Percentiles rank a stretch among this genome's conserved stretches.
These are phyloP conservation scores for Triticum monococcum DNA, from an alignment of 176 grass and related monocot genomes.

Conservation along the genomic window DNA sequence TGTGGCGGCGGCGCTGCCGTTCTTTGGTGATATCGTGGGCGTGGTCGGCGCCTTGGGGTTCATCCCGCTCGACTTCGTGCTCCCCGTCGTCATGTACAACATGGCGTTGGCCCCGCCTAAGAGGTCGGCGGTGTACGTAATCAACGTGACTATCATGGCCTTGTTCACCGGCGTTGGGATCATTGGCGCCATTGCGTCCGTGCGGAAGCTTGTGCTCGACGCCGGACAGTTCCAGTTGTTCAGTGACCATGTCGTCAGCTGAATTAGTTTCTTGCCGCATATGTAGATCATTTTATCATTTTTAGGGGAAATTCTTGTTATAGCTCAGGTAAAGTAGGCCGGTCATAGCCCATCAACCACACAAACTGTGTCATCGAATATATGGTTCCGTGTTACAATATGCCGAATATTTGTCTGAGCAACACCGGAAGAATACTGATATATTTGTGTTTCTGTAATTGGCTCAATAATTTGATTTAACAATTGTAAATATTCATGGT, in stretches of 20 bases:
- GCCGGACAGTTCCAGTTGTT: conserved; percentile 77
- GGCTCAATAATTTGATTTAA: too few relatives aligned
- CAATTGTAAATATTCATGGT: too few relatives aligned
- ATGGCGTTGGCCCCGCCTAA: conserved; percentile 54
- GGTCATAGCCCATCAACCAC: too few relatives aligned
- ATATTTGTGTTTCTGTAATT: too few relatives aligned
- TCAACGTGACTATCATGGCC: conserved; percentile 60
- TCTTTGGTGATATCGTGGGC: conserved; percentile 81
- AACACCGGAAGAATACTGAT: too few relatives aligned
- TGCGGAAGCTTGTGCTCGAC: conserved; percentile 73
- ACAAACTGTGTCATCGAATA: too few relatives aligned
- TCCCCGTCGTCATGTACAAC: conserved; percentile 87
- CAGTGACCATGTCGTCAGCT: conserved; percentile 55
- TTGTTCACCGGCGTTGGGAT: conserved; percentile 61
- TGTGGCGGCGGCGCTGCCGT: conserved; percentile 76
- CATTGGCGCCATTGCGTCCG: conserved; percentile 65
- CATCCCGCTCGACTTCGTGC: conserved; percentile 84
- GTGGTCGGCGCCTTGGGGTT: conserved; percentile 76
- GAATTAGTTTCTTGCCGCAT: background rate
- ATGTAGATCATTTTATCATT: background rate
- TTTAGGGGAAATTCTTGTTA: background rate
- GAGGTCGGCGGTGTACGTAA: conserved; percentile 31
- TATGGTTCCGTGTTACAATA: too few relatives aligned
- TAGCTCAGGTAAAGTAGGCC: background rate
- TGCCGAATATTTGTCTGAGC: too few relatives aligned